Evolutionary conservation across 2,329 filamentous ascomycete species (phyloP), one percentile per base, ranked within the genome.

Genomic region (Venturia nashicola): DNA sequence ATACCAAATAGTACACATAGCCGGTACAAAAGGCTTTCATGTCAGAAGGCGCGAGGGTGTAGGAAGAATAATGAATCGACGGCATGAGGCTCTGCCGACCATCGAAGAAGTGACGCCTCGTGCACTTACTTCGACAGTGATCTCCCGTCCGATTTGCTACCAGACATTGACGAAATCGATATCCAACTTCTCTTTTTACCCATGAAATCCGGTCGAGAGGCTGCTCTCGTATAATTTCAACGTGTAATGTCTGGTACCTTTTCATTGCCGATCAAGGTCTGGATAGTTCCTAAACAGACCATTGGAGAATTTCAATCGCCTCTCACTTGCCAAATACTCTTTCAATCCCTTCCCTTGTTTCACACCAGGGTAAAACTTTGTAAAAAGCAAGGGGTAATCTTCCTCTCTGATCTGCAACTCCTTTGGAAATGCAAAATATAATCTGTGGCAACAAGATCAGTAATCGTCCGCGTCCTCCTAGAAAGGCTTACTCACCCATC

Each of bases 241-340:
- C 6, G 27, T 2, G 20, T n/a, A 27, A 51, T 14, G 27, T 11
- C 27, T 12, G 12, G 9, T 16, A 51, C 8, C 46, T 16, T 5
- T 27, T 46, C n/a, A 77, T 66, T 79, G 74, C 65, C 78, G 71
- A 65, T 92, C 89, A 61, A 93, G 73, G 76, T 92, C 89, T 2
- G 84, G 80, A 70, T 93, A 92, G 69, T 89, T 77, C 43, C 89
- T 80, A 71, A 85, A 93, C 54, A 93, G 81, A 0, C 89, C 88
- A 66, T 80, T 74, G 0, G 78, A 76, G 71, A 90, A 93, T 61
- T 79, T 73, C 70, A 81, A 71, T 48, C 88, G 79, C 67, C 86
- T 80, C 3, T 84, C 79, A 72, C 88, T 91, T 23, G 74, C 79
- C 61, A 93, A 73, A 71, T 93, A 93, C 54, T 78, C 81, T 75